Evolutionary conservation across 2,329 filamentous ascomycete species (phyloP).

Genomic region (Hymenotorrendiella dingleyae): DNA sequence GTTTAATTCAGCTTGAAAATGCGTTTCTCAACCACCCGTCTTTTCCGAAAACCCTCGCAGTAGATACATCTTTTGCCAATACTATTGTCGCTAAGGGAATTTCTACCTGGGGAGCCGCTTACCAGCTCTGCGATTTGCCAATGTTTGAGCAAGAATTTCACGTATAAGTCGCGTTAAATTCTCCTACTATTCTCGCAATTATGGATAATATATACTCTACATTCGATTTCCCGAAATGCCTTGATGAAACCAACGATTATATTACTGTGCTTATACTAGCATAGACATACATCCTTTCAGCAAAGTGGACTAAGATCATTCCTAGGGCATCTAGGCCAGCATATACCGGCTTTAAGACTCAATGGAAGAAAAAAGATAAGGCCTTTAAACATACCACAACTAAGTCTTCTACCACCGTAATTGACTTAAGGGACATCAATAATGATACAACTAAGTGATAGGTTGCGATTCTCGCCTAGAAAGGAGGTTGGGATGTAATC

Average conservation of each 20-base stretch:
- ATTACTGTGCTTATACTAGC: constrained; percentile 25
- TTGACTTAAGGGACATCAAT: constrained; percentile 24
- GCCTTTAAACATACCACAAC: constrained; percentile 4
- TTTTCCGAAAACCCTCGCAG: constrained; percentile 19
- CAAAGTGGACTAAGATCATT: constrained; percentile 30
- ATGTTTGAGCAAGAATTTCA: constrained; percentile 22
- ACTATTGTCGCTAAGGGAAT: constrained; percentile 17
- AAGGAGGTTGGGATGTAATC: constrained; percentile 24
- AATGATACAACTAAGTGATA: constrained; percentile 29
- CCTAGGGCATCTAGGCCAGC: constrained; percentile 18
- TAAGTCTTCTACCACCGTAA: constrained; percentile 5
- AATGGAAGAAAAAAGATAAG: constrained; percentile 10
- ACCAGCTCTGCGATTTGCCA: constrained; percentile 17
- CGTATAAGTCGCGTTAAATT: constrained; percentile 18
- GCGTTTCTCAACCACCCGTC: constrained; percentile 18
- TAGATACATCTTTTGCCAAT: constrained; percentile 21
- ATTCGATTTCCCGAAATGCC: constrained; percentile 14
- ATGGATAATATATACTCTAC: constrained; percentile 13
- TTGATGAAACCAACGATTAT: constrained; percentile 14
- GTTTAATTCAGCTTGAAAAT: constrained; percentile 13
- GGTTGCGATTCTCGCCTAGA: constrained; percentile 23
- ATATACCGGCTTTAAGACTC: constrained; percentile 17
- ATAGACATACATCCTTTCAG: constrained; percentile 30
- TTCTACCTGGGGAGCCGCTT: constrained; percentile 19
- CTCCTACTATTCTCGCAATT: constrained; percentile 13